Conservation (phyloP, 163 green algal species). For the Prototheca stagnorum region DNA sequence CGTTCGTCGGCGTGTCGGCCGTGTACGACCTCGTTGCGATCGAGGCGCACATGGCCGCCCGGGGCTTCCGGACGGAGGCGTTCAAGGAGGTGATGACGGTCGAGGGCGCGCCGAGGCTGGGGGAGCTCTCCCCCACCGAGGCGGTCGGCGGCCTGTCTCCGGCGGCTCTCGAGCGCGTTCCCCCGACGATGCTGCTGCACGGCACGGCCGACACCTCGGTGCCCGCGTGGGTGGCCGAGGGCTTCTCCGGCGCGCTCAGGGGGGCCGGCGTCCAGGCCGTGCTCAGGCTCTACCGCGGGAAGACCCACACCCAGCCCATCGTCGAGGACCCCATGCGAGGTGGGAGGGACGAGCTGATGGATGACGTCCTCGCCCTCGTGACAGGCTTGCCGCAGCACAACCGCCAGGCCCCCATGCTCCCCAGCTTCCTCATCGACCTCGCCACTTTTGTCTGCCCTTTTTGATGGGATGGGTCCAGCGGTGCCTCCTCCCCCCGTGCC, state of each 20-base stretch:
- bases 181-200: slow-evolving; percentile 58
- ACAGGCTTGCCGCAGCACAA: slow-evolving; percentile 6
- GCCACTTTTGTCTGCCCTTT: slow-evolving; percentile 49
- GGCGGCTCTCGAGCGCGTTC: slow-evolving; percentile 25
- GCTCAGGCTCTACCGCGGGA: slow-evolving; percentile 50
- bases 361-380: slow-evolving; percentile 55
- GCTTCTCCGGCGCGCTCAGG: slow-evolving; percentile 40
- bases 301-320: slow-evolving; percentile 81
- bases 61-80: slow-evolving; percentile 54
- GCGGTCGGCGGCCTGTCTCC: slow-evolving; percentile 22
- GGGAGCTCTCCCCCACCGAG: slow-evolving; percentile 29
- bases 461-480: too few species aligned
- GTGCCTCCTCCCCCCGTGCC: too few species aligned
- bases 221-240: slow-evolving; percentile 26
- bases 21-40: slow-evolving; percentile 57
- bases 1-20: slow-evolving; percentile 57
- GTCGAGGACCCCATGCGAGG: slow-evolving; percentile 60
- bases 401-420: slow-evolving; percentile 35
- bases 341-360: slow-evolving; percentile 54
- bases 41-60: slow-evolving; percentile 60
- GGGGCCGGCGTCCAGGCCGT: slow-evolving; percentile 16
- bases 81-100: slow-evolving; percentile 37
- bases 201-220: slow-evolving; percentile 60
- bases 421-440: slow-evolving; percentile 31
- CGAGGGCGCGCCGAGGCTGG: slow-evolving; percentile 25